Evolutionary conservation across 495 filamentous ascomycete genomes (phyloP), one percentile per base, ranked within the genome.

Genomic region (Penicillium paxilli): DNA sequence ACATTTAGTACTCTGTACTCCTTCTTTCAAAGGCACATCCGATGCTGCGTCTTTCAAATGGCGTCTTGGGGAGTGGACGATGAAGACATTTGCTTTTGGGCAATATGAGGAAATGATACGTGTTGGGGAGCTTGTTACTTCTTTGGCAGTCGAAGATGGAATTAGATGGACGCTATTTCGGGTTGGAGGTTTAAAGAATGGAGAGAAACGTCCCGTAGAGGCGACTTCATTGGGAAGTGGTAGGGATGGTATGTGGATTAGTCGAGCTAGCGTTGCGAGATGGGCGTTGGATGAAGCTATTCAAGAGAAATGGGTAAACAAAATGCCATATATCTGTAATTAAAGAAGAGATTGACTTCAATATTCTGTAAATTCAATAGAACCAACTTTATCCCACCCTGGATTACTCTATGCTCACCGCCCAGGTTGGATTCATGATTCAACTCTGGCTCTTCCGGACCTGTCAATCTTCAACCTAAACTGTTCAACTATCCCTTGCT

Each of bases 1-100:
- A 19, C 26, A 52, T 26, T 44, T 58, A 19, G 38, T 58, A 14
- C 49, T 58, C n/a, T 52, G 49, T 19, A 58, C 55, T 1, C 55
- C 55, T 16, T 58, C 49, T 11, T 58, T 21, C 33, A 23, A 25
- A n/a, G 32, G 32, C 8, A 8, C 21, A 4, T 35, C 30, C 14
- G 55, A 58, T 22, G 30, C 28, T 20, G 42, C 19, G 11, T 35
- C 55, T 0, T 58, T 52, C 14, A 52, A 52, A 41, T 58, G 49
- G 49, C 33, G 44, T 8, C 11, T 42, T 30, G 55, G 55, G 4
- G 44, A 6, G 5, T 58, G 55, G 49, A 38, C 38, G n/a, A 58
- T 58, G 44, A 58, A 48, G 24, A 10, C 46, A 2, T 49, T 58
- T 23, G 23, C 42, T 49, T 17, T 44, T 4, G 49, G 44, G 12